Evolutionary conservation across 441 rosid species (phyloP).

Genomic region (Populus hybrid): DNA sequence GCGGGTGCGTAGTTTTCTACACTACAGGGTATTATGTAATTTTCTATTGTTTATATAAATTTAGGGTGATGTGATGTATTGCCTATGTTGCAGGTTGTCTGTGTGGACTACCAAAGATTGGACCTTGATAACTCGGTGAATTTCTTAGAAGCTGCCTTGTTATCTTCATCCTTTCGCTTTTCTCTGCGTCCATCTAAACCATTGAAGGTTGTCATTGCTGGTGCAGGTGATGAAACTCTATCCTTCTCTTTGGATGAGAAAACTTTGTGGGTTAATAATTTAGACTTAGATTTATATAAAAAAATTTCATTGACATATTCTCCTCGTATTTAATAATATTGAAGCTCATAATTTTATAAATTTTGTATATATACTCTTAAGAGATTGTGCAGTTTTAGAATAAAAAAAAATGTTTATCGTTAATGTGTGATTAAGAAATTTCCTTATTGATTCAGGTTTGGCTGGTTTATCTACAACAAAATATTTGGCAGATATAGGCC

Average conservation of each 20-base stretch:
- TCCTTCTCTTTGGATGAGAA: not conserved
- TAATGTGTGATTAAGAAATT: not conserved
- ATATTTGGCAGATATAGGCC: conserved; percentile 95
- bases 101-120: conserved; percentile 83
- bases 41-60: not conserved
- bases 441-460: conserved; percentile 55
- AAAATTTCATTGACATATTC: too few species aligned
- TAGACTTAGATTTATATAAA: not conserved
- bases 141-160: conserved; percentile 83
- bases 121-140: conserved; percentile 71
- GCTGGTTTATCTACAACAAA: conserved; percentile 93
- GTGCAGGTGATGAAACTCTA: conserved; percentile 56
- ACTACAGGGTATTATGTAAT: not conserved
- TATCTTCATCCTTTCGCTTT: conserved; percentile 67
- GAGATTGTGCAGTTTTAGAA: not conserved
- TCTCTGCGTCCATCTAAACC: conserved; percentile 71
- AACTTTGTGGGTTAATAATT: not conserved
- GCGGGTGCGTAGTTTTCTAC: conserved; percentile 36
- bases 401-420: too few species aligned
- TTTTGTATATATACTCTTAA: not conserved
- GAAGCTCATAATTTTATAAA: not conserved
- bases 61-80: not conserved
- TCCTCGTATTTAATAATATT: too few species aligned
- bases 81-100: conserved; percentile 55
- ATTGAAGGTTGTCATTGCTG: conserved; percentile 80